phyloP scores from a whole-genome alignment of 352 stramenopile genomes.

The Globisporangium lucens region DNA sequence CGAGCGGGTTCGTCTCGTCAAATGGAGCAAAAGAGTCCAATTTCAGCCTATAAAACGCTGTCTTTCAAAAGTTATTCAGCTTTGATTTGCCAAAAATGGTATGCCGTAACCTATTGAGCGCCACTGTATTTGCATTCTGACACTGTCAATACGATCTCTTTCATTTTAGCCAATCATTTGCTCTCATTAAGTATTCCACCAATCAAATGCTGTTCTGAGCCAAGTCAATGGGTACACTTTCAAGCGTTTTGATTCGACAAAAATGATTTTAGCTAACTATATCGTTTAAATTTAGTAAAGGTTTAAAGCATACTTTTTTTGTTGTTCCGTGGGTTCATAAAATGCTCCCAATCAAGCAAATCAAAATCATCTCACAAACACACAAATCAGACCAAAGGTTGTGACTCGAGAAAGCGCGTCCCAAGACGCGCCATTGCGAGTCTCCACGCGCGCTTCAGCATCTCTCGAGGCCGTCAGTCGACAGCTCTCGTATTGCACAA shows the following conservation, averaged over 20 bases:
- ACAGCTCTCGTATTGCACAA: neutral
- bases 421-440: neutral
- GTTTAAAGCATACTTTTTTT: neutral
- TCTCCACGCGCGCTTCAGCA: neutral
- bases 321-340: neutral
- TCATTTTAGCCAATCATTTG: neutral
- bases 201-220: too few relatives aligned
- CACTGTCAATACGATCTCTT: neutral
- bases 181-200: too few relatives aligned
- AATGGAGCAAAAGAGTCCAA: too few relatives aligned
- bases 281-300: neutral
- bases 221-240: too few relatives aligned
- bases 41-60: too few relatives aligned
- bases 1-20: too few relatives aligned
- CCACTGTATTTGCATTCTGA: too few relatives aligned
- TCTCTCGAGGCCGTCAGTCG: neutral
- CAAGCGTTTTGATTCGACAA: neutral
- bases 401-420: neutral
- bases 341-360: neutral
- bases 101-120: too few relatives aligned
- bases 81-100: too few relatives aligned
- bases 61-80: too few relatives aligned
- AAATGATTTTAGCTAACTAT: neutral
- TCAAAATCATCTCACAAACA: slow-evolving; percentile 8
- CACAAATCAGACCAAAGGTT: neutral